Evolutionary conservation across 495 filamentous ascomycete genomes (phyloP), one percentile per base, ranked within the genome.

Genomic region (Penicillium lividum): DNA sequence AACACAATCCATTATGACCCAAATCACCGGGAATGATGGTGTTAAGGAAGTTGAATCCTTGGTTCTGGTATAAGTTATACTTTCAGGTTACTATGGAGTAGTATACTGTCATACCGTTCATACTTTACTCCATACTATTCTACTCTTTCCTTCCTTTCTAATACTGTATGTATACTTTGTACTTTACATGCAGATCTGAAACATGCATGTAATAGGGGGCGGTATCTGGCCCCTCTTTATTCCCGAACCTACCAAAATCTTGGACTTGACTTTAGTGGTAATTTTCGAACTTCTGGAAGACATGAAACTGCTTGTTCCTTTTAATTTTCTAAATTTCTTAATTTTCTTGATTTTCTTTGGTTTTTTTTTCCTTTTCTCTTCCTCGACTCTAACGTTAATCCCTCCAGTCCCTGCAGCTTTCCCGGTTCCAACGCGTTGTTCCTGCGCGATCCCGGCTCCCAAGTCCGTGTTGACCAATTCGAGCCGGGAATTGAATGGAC

Each of bases 371-470:
- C 43, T 28, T 50, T 55, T 57, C 53, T 50, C 10, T 25, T 56
- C 50, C 56, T 57, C 67, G 53, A 60, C 53, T 57, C 58, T 55
- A 55, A 49, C 51, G 55, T 63, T 56, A 43, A 43, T 43, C 22
- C 33, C 33, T 11, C 38, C 15, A 68, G 71, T 67, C 66, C 67
- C 73, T 76, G 73, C 73, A 72, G 72, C 70, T 71, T 70, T 66
- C 72, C 52, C 50, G 60, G 49, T 56, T 22, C 56, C 61, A 60
- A 58, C 57, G 59, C 64, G 62, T 67, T 52, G 57, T 57, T 65
- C 62, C 69, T 77, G 69, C 64, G 72, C 69, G 66, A 68, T 72
- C 60, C 72, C 74, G 70, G 72, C 60, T 69, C 22, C 22, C 66
- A 67, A 69, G 62, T 70, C 69, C 68, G 65, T 67, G 44, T 71